A percentile compares a stretch with the other conserved stretches of the same genome.
Evolutionary conservation across 495 filamentous ascomycete genomes (phyloP).

Genomic region (Talaromyces liani): DNA sequence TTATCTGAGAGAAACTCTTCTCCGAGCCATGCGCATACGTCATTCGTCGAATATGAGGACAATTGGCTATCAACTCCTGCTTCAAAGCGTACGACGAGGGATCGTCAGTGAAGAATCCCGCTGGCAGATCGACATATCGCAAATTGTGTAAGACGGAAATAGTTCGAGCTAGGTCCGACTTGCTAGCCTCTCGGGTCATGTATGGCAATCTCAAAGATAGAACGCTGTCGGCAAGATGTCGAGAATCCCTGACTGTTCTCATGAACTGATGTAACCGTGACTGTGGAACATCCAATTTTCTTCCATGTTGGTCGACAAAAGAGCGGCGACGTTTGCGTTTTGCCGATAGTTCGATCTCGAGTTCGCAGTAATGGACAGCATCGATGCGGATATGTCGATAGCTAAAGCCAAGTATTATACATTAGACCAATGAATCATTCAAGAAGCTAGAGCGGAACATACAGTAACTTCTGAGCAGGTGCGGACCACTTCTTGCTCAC

Average conservation of each 20-base stretch:
- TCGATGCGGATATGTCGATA: conserved; percentile 91
- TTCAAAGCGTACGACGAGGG: conserved; percentile 63
- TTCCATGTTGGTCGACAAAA: conserved; percentile 65
- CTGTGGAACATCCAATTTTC: conserved; percentile 69
- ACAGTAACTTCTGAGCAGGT: conserved; percentile 49
- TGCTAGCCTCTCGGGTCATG: conserved; percentile 86
- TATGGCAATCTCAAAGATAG: conserved; percentile 86
- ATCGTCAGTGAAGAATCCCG: conserved; percentile 74
- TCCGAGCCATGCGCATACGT: conserved; percentile 72
- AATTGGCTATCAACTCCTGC: conserved; percentile 76
- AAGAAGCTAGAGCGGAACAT: conserved; percentile 17
- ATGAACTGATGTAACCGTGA: conserved; percentile 70
- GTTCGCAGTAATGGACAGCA: conserved; percentile 87
- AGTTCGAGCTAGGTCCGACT: conserved; percentile 74
- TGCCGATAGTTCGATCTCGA: conserved; percentile 70
- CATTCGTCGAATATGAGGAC: conserved; percentile 82
- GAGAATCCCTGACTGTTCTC: conserved; percentile 69
- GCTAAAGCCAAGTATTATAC: conserved; percentile 29
- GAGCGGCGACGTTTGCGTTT: conserved; percentile 63
- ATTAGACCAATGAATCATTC: too few species aligned
- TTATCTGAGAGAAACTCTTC: conserved; percentile 63
- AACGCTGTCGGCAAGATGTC: conserved; percentile 56
- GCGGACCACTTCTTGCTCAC: conserved; percentile 69
- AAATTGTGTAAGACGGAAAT: conserved; percentile 81
- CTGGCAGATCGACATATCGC: conserved; percentile 81